A percentile compares a stretch with the other conserved stretches of the same genome.
phyloP scores from a whole-genome alignment of 805 yeast genomes.

The Wickerhamiella allomyrinae region DNA sequence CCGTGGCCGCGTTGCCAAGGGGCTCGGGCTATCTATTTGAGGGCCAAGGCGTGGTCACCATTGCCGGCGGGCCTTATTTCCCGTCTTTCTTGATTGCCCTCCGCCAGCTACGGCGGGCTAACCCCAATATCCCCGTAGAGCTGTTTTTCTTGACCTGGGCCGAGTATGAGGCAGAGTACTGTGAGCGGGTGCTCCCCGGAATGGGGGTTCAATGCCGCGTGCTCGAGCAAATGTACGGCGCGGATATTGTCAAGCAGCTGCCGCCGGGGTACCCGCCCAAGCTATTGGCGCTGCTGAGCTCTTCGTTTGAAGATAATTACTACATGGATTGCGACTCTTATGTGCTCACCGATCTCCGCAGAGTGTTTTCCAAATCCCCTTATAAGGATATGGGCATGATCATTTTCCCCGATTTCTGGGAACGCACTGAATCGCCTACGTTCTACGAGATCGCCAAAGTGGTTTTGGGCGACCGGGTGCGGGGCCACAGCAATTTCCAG shows the following conservation, averaged over 20 bases:
- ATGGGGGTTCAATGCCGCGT: conserved; percentile 57
- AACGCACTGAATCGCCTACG: conserved; percentile 62
- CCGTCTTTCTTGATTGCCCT: conserved; percentile 57
- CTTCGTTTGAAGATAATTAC: conserved; percentile 58
- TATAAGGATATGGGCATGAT: conserved; percentile 38
- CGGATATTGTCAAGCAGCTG: conserved; percentile 33
- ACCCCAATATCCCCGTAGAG: conserved; percentile 62
- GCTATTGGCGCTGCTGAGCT: conserved; percentile 52
- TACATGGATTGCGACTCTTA: conserved; percentile 65
- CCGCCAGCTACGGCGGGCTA: conserved; percentile 47
- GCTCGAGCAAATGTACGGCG: conserved; percentile 47
- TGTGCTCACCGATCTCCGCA: conserved; percentile 52
- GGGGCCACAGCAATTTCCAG: conserved; percentile 11
- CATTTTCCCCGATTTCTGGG: conserved; percentile 84
- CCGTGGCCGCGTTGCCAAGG: conserved; percentile 9
- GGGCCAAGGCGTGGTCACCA: conserved; percentile 48
- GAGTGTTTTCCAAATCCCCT: conserved; percentile 42
- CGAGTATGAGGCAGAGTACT: conserved; percentile 59
- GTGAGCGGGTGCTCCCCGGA: conserved; percentile 46
- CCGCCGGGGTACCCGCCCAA: conserved; percentile 58
- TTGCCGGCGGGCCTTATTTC: conserved; percentile 70
- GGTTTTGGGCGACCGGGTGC: conserved; percentile 29
- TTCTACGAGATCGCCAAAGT: conserved; percentile 57
- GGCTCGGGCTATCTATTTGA: conserved; percentile 11
- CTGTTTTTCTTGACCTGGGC: conserved; percentile 57